These are phyloP conservation scores for Linnemannia exigua DNA, from an alignment of 192 early-diverging fungal species.

Conservation along the genomic window DNA sequence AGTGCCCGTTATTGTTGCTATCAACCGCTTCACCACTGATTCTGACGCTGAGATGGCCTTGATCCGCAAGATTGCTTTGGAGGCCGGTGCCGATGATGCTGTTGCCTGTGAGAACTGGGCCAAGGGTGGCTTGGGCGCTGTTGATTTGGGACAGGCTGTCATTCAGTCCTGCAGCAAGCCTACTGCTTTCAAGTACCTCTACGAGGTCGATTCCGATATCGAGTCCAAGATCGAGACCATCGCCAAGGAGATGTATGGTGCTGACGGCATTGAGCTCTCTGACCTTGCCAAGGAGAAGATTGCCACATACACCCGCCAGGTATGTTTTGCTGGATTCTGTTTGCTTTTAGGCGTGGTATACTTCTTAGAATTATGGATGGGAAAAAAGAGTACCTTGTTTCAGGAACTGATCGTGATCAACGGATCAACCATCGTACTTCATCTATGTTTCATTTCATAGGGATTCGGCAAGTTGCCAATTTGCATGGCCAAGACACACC, in stretches of 20 bases:
- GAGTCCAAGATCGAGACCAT: slow-evolving; percentile 95
- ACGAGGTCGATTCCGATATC: slow-evolving; percentile 84
- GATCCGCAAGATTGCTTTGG: slow-evolving; percentile 77
- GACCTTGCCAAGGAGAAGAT: slow-evolving; percentile 91
- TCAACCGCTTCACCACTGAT: slow-evolving; percentile 92
- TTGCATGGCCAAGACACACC: slow-evolving; percentile 99
- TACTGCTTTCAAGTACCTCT: slow-evolving; percentile 86
- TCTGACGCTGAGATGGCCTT: slow-evolving; percentile 87
- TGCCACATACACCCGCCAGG: slow-evolving; percentile 84
- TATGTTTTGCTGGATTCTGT: slow-evolving; percentile 6
- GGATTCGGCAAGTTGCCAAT: slow-evolving; percentile 95
- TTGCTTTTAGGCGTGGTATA: background rate
- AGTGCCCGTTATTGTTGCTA: slow-evolving; percentile 91
- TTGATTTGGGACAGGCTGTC: slow-evolving; percentile 90
- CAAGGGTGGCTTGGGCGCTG: slow-evolving; percentile 91
- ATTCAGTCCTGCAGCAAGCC: slow-evolving; percentile 69
- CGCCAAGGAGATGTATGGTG: slow-evolving; percentile 95
- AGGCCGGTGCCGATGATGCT: slow-evolving; percentile 91
- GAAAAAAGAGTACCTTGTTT: background rate
- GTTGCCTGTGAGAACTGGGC: slow-evolving; percentile 94
- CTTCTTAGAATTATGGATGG: background rate
- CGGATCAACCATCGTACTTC: background rate
- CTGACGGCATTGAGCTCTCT: slow-evolving; percentile 89
- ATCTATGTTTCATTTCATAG: slow-evolving; percentile 25
- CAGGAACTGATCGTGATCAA: background rate